Evolutionary conservation across 2,329 filamentous ascomycete species (phyloP), one percentile per base, ranked within the genome.

Genomic region (Setomelanomma holmii): DNA sequence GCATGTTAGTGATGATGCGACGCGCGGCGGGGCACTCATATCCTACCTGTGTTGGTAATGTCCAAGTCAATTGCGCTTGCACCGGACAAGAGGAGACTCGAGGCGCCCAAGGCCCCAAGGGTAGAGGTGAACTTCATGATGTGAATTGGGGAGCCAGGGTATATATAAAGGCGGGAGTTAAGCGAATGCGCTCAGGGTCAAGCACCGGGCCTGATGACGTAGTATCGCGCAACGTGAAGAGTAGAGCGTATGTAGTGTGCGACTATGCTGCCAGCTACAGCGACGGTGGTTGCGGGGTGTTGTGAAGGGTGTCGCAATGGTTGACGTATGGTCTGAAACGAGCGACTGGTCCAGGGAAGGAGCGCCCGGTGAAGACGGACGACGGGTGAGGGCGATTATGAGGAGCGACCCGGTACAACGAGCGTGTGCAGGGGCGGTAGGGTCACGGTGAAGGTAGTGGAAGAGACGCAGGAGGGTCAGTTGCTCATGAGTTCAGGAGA

Each of bases 61-160:
- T 72, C 60, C 30, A 76, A 48, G 1, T 69, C 58, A 36, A 76
- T 63, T 8, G 72, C 73, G 30, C 63, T 61, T 8, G 64, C 68
- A 45, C 65, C 58, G 38, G 72, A 66, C 36, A 68, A 56, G 49
- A 74, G 57, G 35, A 74, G 56, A 40, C 58, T 62, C 38, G 68
- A 69, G 56, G 69, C 67, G 39, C 67, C 63, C 30, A 75, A 21
- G 40, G 64, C 72, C 49, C 63, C 61, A 45, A 72, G 56, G 42
- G 65, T 61, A 17, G 67, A 64, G 33, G 58, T 49, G 53, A 75
- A 61, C 67, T 71, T 76, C 73, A 76, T 76, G 51, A 49, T 66
- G 57, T 46, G 39, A 39, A 44, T 59, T 44, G 46, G 38, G 41
- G 53, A 40, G 46, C 54, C 56, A 50, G 47, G 40, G n/a, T 49